phyloP scores from a whole-genome alignment of 1,284 basidiomycete species.

The Leccinum subfulvum region DNA sequence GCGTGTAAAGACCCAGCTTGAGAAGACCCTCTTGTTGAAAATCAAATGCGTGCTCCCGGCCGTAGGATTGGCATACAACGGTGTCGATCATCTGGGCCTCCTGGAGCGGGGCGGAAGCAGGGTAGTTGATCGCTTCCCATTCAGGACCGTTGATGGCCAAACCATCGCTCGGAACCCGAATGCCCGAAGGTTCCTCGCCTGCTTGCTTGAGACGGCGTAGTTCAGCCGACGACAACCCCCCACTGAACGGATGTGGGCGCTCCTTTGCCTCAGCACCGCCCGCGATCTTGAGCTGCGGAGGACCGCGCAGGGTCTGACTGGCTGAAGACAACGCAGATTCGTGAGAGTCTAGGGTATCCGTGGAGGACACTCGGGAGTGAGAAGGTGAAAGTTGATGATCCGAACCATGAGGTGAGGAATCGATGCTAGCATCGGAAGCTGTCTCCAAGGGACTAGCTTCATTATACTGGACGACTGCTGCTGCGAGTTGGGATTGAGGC shows the following conservation, averaged over 20 bases:
- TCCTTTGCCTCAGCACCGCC: slow-evolving; percentile 60
- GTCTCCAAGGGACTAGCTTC: slow-evolving; percentile 72
- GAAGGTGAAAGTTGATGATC: slow-evolving; percentile 62
- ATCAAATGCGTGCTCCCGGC: slow-evolving; percentile 64
- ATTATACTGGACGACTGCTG: slow-evolving; percentile 52
- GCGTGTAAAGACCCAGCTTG: slow-evolving; percentile 59
- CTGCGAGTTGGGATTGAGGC: slow-evolving; percentile 57
- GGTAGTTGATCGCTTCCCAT: slow-evolving; percentile 47
- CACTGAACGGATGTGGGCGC: slow-evolving; percentile 76
- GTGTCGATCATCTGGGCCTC: slow-evolving; percentile 30
- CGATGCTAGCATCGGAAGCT: slow-evolving; percentile 64
- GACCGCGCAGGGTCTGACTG: slow-evolving; percentile 55
- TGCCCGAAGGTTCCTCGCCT: slow-evolving; percentile 48
- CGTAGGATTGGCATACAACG: slow-evolving; percentile 64
- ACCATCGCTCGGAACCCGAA: slow-evolving; percentile 70
- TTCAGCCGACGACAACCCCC: slow-evolving; percentile 68
- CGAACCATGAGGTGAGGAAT: slow-evolving; percentile 65
- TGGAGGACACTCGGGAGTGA: slow-evolving; percentile 76
- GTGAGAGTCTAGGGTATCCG: slow-evolving; percentile 64
- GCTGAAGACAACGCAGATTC: slow-evolving; percentile 50
- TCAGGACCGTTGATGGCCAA: slow-evolving; percentile 63
- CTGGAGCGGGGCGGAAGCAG: slow-evolving; percentile 1
- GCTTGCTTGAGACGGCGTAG: slow-evolving; percentile 70
- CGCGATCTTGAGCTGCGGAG: slow-evolving; percentile 51
- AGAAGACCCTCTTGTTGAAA: slow-evolving; percentile 68